Base-by-base conservation (phyloP, 179 eudicot genomes). In the Beta corolliflora region DNA sequence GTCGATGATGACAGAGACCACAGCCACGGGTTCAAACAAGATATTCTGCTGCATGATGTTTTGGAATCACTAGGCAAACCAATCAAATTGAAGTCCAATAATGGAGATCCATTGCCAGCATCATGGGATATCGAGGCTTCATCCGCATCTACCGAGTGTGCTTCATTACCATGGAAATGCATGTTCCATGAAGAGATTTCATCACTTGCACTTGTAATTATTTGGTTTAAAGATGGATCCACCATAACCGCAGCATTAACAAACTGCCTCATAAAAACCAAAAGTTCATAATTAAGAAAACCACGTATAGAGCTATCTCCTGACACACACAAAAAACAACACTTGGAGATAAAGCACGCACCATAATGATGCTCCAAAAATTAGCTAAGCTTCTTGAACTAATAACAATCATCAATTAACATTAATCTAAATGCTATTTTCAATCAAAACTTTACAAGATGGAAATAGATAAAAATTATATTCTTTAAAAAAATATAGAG, bases 231-330 rank as follows among this genome's bases (percentile, higher is more conserved):
- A 75, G 90, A 90, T 77, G 98, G 99, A 86, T 96, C 92, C 72
- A 92, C 93, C 76, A 96, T 91, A 81, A 94, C 88, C 54, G 93
- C 97, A 66, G 98, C 94, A 89, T 96, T 96, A 66, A 89, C 92
- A 71, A 92, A 83, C 98, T 93, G 90, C 76, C 81, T 84, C 70
- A 75, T 66, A 82, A 87, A 81, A 72, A 70, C 64, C 9, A 52
- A 77, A 3, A 25, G 25, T 7, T 61, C 36, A 71, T 55, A 78
- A 68, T 80, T 72, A 80, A 48, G 2, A 66, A 48, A 23, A 73
- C 59, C 60, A 71, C 3, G 63, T 5, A 73, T 31, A 79, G 18
- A 55, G 3, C 4, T 0, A 25, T 25, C 29, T 46, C 48, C 61
- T n/a, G 45, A 75, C 19, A 8, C 55, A 54, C 31, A 21, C 6